Conservation (phyloP, 768 basidiomycete genomes). For the Termitomyces sp. region DNA sequence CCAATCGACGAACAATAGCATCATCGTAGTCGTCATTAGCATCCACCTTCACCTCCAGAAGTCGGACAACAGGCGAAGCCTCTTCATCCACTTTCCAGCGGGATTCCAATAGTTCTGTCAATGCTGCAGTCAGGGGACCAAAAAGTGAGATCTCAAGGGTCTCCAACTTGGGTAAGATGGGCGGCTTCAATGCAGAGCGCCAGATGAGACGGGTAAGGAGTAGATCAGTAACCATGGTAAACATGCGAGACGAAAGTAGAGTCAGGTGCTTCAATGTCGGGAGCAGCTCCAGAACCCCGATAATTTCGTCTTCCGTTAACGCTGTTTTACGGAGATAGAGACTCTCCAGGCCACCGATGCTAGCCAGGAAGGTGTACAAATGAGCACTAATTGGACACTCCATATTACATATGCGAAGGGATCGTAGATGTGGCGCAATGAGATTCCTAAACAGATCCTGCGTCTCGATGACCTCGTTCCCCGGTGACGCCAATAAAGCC, state of each 20-base stretch:
- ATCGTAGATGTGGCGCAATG: constrained; percentile 28
- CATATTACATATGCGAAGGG: constrained; percentile 35
- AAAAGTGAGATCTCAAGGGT: constrained; percentile 34
- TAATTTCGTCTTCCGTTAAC: constrained; percentile 27
- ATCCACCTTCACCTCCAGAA: constrained; percentile 11
- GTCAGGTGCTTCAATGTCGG: constrained; percentile 29
- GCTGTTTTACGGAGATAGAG: constrained; percentile 36
- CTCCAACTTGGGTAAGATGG: constrained; percentile 28
- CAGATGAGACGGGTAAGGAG: constrained; percentile 32
- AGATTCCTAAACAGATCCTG: constrained; percentile 30
- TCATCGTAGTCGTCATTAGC: constrained; percentile 14
- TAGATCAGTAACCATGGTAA: constrained; percentile 27
- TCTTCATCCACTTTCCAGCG: constrained; percentile 15
- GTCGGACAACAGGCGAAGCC: constrained; percentile 3
- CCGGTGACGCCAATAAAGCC: constrained; percentile 31
- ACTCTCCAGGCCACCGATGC: constrained; percentile 25
- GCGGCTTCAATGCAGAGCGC: constrained; percentile 18
- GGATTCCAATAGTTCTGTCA: constrained; percentile 32
- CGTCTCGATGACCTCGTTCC: constrained; percentile 30
- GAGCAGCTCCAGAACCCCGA: constrained; percentile 26
- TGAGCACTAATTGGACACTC: constrained; percentile 26
- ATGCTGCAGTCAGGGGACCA: constrained; percentile 24
- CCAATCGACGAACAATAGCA: constrained; percentile 13
- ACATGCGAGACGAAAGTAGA: constrained; percentile 23
- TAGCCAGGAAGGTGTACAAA: constrained; percentile 29